Conservation (phyloP, 2,329 filamentous ascomycete genomes). For the Cladophialophora yegresii region DNA sequence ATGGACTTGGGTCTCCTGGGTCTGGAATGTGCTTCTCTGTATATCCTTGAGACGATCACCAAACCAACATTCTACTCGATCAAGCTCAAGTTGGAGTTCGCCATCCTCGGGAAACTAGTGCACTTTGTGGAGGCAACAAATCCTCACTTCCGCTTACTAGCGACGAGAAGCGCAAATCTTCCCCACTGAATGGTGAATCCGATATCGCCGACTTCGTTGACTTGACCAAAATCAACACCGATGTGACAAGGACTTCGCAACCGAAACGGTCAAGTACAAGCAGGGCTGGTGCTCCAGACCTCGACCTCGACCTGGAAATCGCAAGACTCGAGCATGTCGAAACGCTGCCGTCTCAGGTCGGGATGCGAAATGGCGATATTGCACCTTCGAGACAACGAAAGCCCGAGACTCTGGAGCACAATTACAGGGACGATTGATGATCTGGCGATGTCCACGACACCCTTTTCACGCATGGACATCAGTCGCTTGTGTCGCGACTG, state of each 20-base stretch:
- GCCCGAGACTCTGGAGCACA: constrained; percentile 1
- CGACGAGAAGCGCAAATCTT: constrained; percentile 18
- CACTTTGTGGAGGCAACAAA: constrained; percentile 40
- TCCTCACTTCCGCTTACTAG: constrained; percentile 12
- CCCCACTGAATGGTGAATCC: constrained; percentile 21
- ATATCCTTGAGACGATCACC: constrained; percentile 51
- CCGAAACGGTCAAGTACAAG: constrained; percentile 16
- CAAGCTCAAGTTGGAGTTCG: constrained; percentile 55
- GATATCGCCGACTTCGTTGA: constrained; percentile 51
- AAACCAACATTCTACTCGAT: constrained; percentile 53
- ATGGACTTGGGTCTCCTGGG: constrained; percentile 50
- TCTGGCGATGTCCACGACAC: not conserved
- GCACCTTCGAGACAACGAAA: constrained; percentile 9
- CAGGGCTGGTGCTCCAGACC: constrained; percentile 7
- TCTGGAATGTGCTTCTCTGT: constrained; percentile 48
- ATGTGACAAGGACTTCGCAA: constrained; percentile 45
- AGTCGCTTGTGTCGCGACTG: no score
- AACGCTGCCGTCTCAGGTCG: constrained; percentile 24
- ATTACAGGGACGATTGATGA: constrained; percentile 6
- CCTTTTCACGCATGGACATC: no score
- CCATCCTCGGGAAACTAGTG: constrained; percentile 51
- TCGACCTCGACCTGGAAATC: constrained; percentile 31
- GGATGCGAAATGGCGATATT: constrained; percentile 14
- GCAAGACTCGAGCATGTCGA: constrained; percentile 32
- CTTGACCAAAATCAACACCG: constrained; percentile 46